A percentile compares a stretch with the other conserved stretches of the same genome.
Conservation (phyloP, 495 filamentous ascomycete species). For the Tuber brumale region DNA sequence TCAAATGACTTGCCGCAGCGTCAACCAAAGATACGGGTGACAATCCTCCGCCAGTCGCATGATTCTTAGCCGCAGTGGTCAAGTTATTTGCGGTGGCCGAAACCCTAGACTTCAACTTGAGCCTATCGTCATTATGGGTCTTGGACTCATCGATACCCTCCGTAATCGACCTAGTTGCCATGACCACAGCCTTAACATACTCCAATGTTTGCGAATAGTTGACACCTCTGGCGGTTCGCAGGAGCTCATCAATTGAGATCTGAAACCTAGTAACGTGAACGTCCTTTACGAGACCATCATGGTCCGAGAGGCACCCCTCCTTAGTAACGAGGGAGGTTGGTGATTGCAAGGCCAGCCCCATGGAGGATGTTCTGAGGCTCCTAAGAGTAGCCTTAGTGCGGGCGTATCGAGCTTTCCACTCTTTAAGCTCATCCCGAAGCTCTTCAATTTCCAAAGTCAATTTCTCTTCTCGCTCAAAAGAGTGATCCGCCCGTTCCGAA, state of each 20-base stretch:
- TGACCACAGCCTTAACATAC: slow-evolving; percentile 72
- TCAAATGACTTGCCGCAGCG: slow-evolving; percentile 89
- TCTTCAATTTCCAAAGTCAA: slow-evolving; percentile 63
- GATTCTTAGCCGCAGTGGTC: slow-evolving; percentile 89
- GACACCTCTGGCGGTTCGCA: slow-evolving; percentile 67
- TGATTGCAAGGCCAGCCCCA: slow-evolving; percentile 61
- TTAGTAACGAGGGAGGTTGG: slow-evolving; percentile 57
- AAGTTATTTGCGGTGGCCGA: slow-evolving; percentile 91
- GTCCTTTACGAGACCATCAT: slow-evolving; percentile 75
- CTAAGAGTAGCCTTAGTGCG: slow-evolving; percentile 79
- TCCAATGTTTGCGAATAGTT: slow-evolving; percentile 66
- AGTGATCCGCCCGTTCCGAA: slow-evolving; percentile 67
- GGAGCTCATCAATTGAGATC: slow-evolving; percentile 84
- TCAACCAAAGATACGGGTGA: slow-evolving; percentile 91
- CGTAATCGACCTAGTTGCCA: slow-evolving; percentile 70
- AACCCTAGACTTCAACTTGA: slow-evolving; percentile 68
- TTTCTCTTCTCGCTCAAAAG: slow-evolving; percentile 73
- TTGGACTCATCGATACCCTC: slow-evolving; percentile 62
- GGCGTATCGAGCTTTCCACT: slow-evolving; percentile 86
- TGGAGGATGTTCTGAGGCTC: slow-evolving; percentile 69
- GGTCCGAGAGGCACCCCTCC: slow-evolving; percentile 64
- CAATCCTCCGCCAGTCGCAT: slow-evolving; percentile 70
- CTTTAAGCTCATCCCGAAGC: slow-evolving; percentile 72
- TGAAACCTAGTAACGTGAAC: slow-evolving; percentile 93
- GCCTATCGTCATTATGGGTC: slow-evolving; percentile 45